phyloP scores from a whole-genome alignment of 1,284 basidiomycete species.

The Ustilago curta region DNA sequence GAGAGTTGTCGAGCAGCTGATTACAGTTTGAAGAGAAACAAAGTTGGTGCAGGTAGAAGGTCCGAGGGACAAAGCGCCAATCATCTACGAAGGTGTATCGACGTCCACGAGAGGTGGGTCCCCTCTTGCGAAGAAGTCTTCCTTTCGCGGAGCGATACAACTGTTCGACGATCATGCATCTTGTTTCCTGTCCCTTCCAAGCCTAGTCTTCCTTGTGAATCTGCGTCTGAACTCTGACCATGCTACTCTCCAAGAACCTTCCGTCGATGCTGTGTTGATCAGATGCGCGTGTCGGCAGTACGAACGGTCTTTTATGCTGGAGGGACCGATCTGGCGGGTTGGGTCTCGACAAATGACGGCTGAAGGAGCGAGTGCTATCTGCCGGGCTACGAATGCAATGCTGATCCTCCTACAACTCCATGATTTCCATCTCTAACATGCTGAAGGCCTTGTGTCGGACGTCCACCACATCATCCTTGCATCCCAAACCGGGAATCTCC shows the following conservation, averaged over 20 bases:
- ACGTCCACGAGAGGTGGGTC: background rate
- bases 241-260: background rate
- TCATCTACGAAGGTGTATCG: background rate
- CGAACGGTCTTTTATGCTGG: slow-evolving; percentile 9
- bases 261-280: slow-evolving; percentile 4
- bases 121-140: slow-evolving; percentile 3
- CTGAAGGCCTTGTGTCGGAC: background rate
- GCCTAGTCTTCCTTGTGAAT: background rate
- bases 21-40: background rate
- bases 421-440: background rate
- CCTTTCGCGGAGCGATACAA: background rate
- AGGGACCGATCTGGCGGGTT: slow-evolving; percentile 4
- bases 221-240: background rate
- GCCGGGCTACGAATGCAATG: slow-evolving; percentile 44
- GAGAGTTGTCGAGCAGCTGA: background rate
- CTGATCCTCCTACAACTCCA: slow-evolving; percentile 17
- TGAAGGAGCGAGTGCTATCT: slow-evolving; percentile 32
- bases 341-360: slow-evolving; percentile 22
- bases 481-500: background rate
- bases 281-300: background rate
- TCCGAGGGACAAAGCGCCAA: too few relatives aligned
- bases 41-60: background rate
- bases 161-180: background rate
- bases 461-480: background rate
- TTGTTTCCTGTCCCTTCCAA: background rate